A percentile compares a stretch with the other conserved stretches of the same genome.
phyloP scores from a whole-genome alignment of 2,329 filamentous ascomycete species.

The Onygena corvina region DNA sequence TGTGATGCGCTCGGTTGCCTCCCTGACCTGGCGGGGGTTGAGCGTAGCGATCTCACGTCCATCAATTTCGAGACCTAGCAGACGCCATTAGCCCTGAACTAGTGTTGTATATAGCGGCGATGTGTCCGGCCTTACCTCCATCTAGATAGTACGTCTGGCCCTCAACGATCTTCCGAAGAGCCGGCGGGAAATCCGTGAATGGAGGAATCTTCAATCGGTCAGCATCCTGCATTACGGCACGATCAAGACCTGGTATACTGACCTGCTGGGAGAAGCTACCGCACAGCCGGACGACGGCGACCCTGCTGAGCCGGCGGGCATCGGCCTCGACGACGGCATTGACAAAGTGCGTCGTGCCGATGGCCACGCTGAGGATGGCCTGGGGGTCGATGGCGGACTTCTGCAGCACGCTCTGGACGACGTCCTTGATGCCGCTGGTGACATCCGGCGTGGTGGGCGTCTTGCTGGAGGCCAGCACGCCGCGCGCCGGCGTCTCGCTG shows the following conservation, averaged over 20 bases:
- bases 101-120: not conserved
- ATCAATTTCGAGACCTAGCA: constrained; percentile 37
- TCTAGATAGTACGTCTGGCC: constrained; percentile 35
- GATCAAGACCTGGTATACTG: not conserved
- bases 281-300: constrained; percentile 39
- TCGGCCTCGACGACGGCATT: constrained; percentile 41
- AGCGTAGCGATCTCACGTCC: constrained; percentile 35
- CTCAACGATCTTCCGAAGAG: constrained; percentile 31
- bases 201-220: constrained; percentile 28
- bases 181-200: constrained; percentile 37
- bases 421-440: constrained; percentile 38
- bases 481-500: constrained; percentile 26
- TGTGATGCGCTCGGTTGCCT: constrained; percentile 25
- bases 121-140: constrained; percentile 20
- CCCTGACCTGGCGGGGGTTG: constrained; percentile 29
- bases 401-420: constrained; percentile 35
- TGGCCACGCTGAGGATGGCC: constrained; percentile 38
- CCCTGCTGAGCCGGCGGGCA: constrained; percentile 32
- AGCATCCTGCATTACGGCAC: not conserved
- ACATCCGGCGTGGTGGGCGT: constrained; percentile 41
- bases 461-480: constrained; percentile 40
- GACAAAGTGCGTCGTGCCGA: constrained; percentile 41
- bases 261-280: constrained; percentile 35
- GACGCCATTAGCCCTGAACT: constrained; percentile 7
- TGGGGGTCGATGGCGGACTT: constrained; percentile 29